Evolutionary conservation across 2,329 filamentous ascomycete species (phyloP), one percentile per base, ranked within the genome.

Genomic region (Aspergillus niger): DNA sequence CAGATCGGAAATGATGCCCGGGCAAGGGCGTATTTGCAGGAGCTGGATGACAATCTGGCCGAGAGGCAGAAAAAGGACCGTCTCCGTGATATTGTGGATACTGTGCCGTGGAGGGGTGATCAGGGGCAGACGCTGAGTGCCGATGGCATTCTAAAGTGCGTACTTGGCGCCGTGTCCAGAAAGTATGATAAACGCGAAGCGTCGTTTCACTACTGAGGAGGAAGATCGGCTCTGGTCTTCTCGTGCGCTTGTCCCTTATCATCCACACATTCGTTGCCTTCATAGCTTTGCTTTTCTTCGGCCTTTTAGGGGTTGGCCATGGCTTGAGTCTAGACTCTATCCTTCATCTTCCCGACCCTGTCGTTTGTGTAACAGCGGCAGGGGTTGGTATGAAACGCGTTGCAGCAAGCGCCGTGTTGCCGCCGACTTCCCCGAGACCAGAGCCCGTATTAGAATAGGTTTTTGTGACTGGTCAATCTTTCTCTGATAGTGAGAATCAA

Each of bases 31-130:
- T 86, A 89, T 58, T 80, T 98, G 41, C 79, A 84, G 67, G 82
- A 88, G 50, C 81, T 98, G 7, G 94, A 98, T 71, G 91, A 97
- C 73, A 84, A 84, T 3, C 77, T 95, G 38, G 79, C 44, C 70
- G 85, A n/a, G 79, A 81, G 26, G 79, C 82, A 30, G 80, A 82
- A 13, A 74, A 58, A 68, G 48, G 60, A 65, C 5, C 57, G 60
- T 3, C 52, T 94, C 15, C 81, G 94, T 17, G 94, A 98, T 77
- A 97, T 98, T 70, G 92, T 97, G 15, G 94, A 98, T 76, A 96
- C 93, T 0, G 89, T 92, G 36, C 89, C 90, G 0, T 97, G 90
- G 82, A 82, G 80, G 1, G 79, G 78, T 8, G 75, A 80, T 20
- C 78, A 78, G 24, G 79, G 79, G 15, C 63, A 70, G n/a, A 70